phyloP scores from a whole-genome alignment of 176 grass and related monocot species.

The Carex cristatella region DNA sequence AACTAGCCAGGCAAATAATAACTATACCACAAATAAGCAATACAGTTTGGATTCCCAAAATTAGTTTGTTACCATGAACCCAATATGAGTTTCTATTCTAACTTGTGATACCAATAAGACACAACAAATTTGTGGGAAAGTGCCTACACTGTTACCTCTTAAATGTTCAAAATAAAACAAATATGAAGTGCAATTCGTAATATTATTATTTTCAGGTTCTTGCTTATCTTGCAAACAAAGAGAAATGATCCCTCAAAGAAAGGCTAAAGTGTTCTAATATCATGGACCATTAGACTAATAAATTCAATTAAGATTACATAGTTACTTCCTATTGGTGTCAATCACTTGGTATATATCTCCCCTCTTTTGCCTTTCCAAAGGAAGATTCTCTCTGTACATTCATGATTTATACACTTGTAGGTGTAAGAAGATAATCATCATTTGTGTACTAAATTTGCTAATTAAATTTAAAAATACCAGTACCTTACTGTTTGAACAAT shows the following conservation, averaged over 20 bases:
- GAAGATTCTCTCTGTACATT: conserved; percentile 48
- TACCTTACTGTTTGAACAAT: conserved; percentile 31
- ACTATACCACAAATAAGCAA: neutral
- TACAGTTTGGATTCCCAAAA: neutral
- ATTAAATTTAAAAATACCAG: neutral
- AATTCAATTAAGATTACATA: neutral
- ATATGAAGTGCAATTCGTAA: neutral
- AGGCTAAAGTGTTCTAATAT: neutral
- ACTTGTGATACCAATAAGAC: neutral
- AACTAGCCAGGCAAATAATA: neutral
- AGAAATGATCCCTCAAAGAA: neutral
- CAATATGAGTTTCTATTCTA: neutral
- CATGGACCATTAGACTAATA: neutral
- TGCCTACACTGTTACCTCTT: neutral
- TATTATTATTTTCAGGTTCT: neutral
- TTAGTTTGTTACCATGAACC: neutral
- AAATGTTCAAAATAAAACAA: neutral
- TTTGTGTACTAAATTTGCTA: neutral
- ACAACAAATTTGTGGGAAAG: neutral
- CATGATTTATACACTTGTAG: neutral
- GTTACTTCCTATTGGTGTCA: conserved; percentile 22
- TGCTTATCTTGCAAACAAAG: neutral
- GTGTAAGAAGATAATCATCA: neutral
- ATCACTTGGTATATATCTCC: conserved; percentile 44
- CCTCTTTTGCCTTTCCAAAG: conserved; percentile 40